Conservation (phyloP, 208 protist genomes). For the Leishmania turanica region DNA sequence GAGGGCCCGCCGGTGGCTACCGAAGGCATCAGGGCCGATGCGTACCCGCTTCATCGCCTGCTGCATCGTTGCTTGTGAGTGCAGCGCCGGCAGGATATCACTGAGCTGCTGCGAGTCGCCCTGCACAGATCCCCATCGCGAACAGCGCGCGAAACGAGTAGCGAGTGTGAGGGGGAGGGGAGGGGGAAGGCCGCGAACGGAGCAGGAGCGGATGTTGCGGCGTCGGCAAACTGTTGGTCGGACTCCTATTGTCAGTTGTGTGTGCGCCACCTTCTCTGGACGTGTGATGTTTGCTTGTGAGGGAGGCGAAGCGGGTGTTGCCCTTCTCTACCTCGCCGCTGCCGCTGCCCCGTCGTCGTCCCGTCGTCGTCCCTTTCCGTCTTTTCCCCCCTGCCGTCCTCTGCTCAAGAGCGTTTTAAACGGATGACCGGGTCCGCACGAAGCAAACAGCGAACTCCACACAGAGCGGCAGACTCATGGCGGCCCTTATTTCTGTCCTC, state of each 20-base stretch:
- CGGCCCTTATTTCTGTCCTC: not conserved
- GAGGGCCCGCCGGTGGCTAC: not conserved
- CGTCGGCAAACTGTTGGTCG: not conserved
- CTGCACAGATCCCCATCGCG: not conserved
- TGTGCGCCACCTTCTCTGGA: not conserved
- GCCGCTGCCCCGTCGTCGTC: not conserved
- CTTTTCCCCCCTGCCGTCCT: not conserved
- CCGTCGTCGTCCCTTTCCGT: not conserved
- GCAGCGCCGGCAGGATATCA: not conserved
- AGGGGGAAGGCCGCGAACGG: not conserved
- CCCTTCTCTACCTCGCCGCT: not conserved
- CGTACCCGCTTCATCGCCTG: slow-evolving; percentile 26
- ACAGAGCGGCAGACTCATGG: not conserved
- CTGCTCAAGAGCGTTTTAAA: not conserved
- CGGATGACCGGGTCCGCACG: too few relatives aligned
- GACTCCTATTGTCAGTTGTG: not conserved
- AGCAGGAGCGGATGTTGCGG: not conserved
- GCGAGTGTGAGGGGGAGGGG: not conserved
- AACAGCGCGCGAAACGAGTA: not conserved
- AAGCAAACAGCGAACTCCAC: not conserved
- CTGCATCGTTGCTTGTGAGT: slow-evolving; percentile 25
- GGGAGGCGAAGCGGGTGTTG: not conserved
- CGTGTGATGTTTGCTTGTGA: not conserved
- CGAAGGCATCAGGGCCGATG: not conserved
- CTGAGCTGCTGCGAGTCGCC: not conserved